Evolutionary conservation across 306 rosid species (phyloP).

Genomic region (Carpinus fangiana): DNA sequence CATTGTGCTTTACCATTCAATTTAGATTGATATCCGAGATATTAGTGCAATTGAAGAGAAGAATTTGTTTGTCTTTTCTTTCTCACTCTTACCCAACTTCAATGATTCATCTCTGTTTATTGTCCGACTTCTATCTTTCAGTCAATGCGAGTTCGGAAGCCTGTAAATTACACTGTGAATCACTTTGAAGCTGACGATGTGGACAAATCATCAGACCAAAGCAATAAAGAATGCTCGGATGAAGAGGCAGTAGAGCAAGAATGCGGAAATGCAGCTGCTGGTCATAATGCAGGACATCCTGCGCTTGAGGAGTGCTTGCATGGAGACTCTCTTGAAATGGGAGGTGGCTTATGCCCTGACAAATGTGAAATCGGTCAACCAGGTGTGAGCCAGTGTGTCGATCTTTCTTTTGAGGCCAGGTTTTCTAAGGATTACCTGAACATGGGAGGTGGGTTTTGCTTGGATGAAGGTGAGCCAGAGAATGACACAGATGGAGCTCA

Average conservation of each 20-base stretch:
- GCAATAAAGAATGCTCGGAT: constrained; percentile 25
- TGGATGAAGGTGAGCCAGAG: constrained; percentile 43
- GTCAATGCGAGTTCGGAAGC: constrained; percentile 69
- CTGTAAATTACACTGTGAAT: constrained; percentile 48
- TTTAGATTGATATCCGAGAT: background rate
- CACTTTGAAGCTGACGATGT: constrained; percentile 48
- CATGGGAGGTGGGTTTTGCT: constrained; percentile 68
- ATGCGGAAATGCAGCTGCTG: constrained; percentile 29
- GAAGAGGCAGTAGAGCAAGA: constrained; percentile 35
- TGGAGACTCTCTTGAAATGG: constrained; percentile 37
- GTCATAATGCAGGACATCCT: constrained; percentile 12
- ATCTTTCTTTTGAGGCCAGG: constrained; percentile 22
- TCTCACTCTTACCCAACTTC: background rate
- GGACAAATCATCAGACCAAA: constrained; percentile 36
- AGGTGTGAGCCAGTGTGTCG: constrained; percentile 22
- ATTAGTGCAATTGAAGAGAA: background rate
- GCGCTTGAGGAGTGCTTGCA: constrained; percentile 28
- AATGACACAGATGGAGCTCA: constrained; percentile 28
- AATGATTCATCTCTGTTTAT: constrained; percentile 18
- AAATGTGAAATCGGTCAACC: constrained; percentile 38
- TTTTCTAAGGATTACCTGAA: constrained; percentile 40
- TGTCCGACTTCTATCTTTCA: constrained; percentile 32
- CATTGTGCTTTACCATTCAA: background rate
- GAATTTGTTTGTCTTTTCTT: background rate
- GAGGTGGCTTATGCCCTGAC: constrained; percentile 38